phyloP scores from a whole-genome alignment of 768 basidiomycete genomes.

The Amanita pallidorosea region DNA sequence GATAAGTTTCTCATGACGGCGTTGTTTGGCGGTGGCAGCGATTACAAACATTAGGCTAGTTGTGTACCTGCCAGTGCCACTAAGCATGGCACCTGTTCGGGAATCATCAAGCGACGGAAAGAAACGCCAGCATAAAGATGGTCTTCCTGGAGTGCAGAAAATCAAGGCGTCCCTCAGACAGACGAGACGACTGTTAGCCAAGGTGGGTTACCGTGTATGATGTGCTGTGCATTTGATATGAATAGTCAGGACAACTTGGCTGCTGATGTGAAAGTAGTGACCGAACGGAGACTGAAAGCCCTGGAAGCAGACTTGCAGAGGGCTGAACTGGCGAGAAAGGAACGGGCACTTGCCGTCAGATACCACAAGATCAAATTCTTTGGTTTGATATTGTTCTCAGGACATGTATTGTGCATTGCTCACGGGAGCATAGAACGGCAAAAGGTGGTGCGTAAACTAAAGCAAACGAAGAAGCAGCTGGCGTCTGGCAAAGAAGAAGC shows the following conservation, averaged over 20 bases:
- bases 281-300: constrained; percentile 67
- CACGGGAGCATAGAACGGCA: constrained; percentile 53
- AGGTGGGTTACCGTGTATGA: constrained; percentile 31
- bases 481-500: constrained; percentile 12
- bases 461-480: constrained; percentile 50
- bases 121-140: constrained; percentile 19
- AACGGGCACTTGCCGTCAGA: constrained; percentile 59
- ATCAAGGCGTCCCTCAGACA: constrained; percentile 80
- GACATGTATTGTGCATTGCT: neutral
- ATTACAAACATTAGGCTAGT: no score
- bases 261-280: constrained; percentile 74
- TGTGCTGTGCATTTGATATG: neutral
- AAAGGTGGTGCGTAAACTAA: constrained; percentile 74
- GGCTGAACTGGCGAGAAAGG: constrained; percentile 54
- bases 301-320: constrained; percentile 64
- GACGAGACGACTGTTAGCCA: constrained; percentile 71
- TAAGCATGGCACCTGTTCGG: constrained; percentile 11
- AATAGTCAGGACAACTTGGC: constrained; percentile 57
- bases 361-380: constrained; percentile 96
- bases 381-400: constrained; percentile 38
- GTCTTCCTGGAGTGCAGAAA: constrained; percentile 68
- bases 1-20: constrained; percentile 39
- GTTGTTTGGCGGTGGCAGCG: neutral
- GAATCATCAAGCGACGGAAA: constrained; percentile 13
- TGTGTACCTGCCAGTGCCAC: no score